Evolutionary conservation across 495 filamentous ascomycete species (phyloP), one percentile per base, ranked within the genome.

Genomic region (Talaromyces nanjingensis): DNA sequence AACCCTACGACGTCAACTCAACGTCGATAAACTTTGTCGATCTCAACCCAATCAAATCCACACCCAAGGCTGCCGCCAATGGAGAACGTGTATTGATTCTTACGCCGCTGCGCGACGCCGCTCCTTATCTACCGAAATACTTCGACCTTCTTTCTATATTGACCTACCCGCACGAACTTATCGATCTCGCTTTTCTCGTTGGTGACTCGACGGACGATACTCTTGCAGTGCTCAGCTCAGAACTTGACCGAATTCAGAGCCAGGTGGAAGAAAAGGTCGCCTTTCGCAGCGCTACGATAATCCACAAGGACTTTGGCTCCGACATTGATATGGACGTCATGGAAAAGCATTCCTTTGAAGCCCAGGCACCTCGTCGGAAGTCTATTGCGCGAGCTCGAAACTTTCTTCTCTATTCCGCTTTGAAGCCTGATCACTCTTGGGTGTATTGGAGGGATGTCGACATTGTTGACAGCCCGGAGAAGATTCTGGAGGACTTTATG

Each of bases 371-470:
- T 24, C 87, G 94, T 64, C 84, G 94, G 65, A 98, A 93, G 76
- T 86, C 90, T 42, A 92, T 98, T 82, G 94, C 88, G 58, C 83
- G 83, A 63, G 96, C 96, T 16, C 84, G 94, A 61, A 98, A 98
- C 73, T 98, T 96, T 73, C 82, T 98, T 24, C 86, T 98, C 11
- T 85, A 86, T 57, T 83, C 91, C 0, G 87, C 94, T 25, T 73
- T 98, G 66, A 96, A 93, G 79, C 83, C 92, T 2, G 91, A 97
- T 63, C 94, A 98, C 73, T 93, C 91, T 7, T 98, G 94, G 94
- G 96, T 98, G 25, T 98, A 97, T 74, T 98, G 94, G 94, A 86
- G 96, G 63, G 94, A 98, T 72, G 92, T 96, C 31, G 94, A 98
- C 76, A 97, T 98, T 69, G 83, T 87, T 27, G 94, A 98, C 67